Evolutionary conservation across 441 rosid species (phyloP).

Genomic region (Gossypium schwendimanii): DNA sequence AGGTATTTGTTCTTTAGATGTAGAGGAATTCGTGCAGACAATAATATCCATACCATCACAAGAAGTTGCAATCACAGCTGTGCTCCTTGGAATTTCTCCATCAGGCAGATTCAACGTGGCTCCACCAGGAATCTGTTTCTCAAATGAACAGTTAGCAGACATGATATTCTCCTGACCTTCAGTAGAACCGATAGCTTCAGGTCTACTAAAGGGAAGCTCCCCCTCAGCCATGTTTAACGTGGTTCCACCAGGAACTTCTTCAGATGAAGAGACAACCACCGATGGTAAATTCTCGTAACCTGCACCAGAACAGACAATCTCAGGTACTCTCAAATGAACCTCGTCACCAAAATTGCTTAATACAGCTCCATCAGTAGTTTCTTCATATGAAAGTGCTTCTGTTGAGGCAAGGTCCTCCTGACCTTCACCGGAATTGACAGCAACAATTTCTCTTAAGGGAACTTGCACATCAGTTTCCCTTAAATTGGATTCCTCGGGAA

Average conservation of each 20-base stretch:
- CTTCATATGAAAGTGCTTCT: constrained; percentile 1
- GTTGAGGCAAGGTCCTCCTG: constrained; percentile 4
- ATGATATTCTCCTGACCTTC: constrained; percentile 17
- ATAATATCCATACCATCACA: neutral
- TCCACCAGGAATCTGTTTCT: constrained; percentile 16
- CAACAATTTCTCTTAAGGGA: neutral
- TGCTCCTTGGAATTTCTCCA: constrained; percentile 24
- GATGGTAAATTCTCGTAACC: neutral
- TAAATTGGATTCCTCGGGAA: neutral
- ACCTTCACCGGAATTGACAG: constrained; percentile 1
- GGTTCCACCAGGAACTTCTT: constrained; percentile 8
- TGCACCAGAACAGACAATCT: neutral
- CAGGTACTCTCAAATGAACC: neutral
- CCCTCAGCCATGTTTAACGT: neutral
- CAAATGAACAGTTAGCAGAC: constrained; percentile 17
- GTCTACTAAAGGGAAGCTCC: neutral
- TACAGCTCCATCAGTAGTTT: constrained; percentile 4
- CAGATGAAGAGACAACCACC: neutral
- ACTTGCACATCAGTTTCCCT: neutral
- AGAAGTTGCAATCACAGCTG: constrained; percentile 24
- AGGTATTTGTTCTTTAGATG: constrained; percentile 3
- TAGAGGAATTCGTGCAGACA: neutral
- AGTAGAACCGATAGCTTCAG: constrained; percentile 15
- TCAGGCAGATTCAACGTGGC: constrained; percentile 17
- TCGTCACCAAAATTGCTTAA: constrained; percentile 2